A percentile compares a stretch with the other conserved stretches of the same genome.
Conservation (phyloP, 73 alveolate species). For the Uronychia setigera region DNA sequence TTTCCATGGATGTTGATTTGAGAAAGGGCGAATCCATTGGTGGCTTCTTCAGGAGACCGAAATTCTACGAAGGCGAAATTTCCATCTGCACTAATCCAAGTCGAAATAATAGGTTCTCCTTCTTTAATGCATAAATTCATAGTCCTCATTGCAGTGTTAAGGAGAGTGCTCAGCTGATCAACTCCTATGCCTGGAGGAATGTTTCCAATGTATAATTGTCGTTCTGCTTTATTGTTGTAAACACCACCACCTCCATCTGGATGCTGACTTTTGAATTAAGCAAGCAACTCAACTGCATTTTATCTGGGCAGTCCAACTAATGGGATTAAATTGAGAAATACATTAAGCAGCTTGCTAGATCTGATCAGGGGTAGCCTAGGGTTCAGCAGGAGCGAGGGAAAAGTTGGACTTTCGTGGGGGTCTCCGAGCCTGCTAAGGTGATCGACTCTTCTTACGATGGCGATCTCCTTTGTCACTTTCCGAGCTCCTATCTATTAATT, state of each 20-base stretch:
- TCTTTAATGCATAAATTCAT: constrained; percentile 63
- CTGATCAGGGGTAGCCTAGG: too few species aligned
- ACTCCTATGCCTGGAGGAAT: constrained; percentile 83
- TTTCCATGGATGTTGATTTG: constrained; percentile 63
- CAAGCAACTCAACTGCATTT: background rate
- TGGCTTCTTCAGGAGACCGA: constrained; percentile 90
- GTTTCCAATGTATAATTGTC: constrained; percentile 89
- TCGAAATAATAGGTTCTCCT: constrained; percentile 83
- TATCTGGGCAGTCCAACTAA: background rate
- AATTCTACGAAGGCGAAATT: constrained; percentile 95
- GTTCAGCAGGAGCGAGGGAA: too few species aligned
- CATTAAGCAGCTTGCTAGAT: too few species aligned
- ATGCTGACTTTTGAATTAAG: background rate
- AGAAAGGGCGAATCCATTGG: constrained; percentile 77
- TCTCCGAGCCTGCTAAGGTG: too few species aligned
- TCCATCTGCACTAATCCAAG: constrained; percentile 94
- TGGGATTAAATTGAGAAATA: too few species aligned
- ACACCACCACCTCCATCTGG: background rate
- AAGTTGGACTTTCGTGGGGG: too few species aligned
- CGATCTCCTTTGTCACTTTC: too few species aligned
- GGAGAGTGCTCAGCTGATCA: constrained; percentile 71
- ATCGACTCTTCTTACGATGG: too few species aligned
- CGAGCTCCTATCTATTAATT: too few species aligned
- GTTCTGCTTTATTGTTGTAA: constrained; percentile 72
- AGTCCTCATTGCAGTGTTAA: constrained; percentile 79